Percentiles rank a stretch among this genome's conserved stretches.
These are phyloP conservation scores for Dendrothele bispora DNA, from an alignment of 768 basidiomycete species.

Conservation along the genomic window DNA sequence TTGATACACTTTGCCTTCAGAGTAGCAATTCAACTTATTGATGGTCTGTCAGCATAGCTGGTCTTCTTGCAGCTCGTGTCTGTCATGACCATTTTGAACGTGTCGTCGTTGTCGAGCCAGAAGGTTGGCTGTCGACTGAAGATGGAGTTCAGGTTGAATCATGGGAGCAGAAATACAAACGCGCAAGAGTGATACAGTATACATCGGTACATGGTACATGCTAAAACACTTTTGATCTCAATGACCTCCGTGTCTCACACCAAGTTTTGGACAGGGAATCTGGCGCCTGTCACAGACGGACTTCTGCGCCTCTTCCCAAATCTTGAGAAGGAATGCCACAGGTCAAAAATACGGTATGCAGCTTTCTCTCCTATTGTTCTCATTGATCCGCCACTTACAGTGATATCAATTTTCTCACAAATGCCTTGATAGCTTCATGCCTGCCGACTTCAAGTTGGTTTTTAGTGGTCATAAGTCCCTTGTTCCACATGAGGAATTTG, in stretches of 20 bases:
- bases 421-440: conserved; percentile 1
- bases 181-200: conserved; percentile 18
- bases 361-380: background rate
- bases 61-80: conserved; percentile 21
- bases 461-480: no score
- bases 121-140: conserved; percentile 17
- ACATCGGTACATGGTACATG: conserved; percentile 11
- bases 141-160: conserved; percentile 2
- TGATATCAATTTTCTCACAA: background rate
- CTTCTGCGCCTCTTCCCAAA: conserved; percentile 18
- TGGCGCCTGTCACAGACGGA: conserved; percentile 4
- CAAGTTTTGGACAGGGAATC: background rate
- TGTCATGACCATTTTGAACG: conserved; percentile 26
- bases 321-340: conserved; percentile 13
- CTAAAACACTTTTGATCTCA: no score
- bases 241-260: no score
- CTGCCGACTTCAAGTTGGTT: no score
- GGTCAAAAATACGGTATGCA: conserved; percentile 14
- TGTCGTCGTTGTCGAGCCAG: conserved; percentile 26
- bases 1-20: no score
- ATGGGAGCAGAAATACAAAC: conserved; percentile 7
- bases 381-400: background rate
- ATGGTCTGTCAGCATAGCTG: conserved; percentile 25
- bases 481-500: no score
- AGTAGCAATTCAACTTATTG: no score